A percentile compares a stretch with the other conserved stretches of the same genome.
Conservation (phyloP, 2,329 filamentous ascomycete species). For the Ophiostoma sp. region DNA sequence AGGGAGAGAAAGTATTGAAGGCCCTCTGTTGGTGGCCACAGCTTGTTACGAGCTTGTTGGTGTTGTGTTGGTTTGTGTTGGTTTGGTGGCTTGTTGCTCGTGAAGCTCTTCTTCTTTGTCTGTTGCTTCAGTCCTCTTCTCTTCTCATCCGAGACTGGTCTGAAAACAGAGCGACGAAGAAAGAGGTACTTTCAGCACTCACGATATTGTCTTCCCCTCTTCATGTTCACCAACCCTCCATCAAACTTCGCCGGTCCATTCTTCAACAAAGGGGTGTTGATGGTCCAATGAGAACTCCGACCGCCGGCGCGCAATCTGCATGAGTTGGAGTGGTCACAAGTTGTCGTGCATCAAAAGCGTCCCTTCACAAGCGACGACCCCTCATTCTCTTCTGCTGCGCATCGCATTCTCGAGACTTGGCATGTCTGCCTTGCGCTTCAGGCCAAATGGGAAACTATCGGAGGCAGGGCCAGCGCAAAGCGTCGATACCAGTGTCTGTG, state of each 20-base stretch:
- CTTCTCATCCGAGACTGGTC: neutral
- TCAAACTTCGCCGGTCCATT: neutral
- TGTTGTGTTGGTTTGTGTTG: too few relatives aligned
- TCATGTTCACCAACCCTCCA: neutral
- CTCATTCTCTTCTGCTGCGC: neutral
- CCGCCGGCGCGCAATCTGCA: neutral
- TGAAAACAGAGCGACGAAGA: neutral
- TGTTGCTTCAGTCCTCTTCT: neutral
- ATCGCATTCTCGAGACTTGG: too few relatives aligned
- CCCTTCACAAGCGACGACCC: neutral
- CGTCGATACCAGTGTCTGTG: neutral
- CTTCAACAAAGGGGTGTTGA: neutral
- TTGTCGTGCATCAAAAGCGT: neutral
- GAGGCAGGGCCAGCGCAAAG: neutral
- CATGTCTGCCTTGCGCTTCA: conserved; percentile 11
- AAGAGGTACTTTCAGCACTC: neutral
- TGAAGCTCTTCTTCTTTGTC: neutral
- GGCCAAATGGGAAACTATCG: neutral
- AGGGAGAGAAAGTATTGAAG: neutral
- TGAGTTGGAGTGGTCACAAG: neutral
- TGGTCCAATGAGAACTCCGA: neutral
- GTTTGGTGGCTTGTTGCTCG: too few relatives aligned
- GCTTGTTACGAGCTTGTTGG: neutral
- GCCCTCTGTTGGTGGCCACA: neutral
- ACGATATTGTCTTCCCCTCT: neutral